These are phyloP conservation scores for Entomortierella beljakovae DNA, from an alignment of 192 early-diverging fungal species.

Conservation along the genomic window DNA sequence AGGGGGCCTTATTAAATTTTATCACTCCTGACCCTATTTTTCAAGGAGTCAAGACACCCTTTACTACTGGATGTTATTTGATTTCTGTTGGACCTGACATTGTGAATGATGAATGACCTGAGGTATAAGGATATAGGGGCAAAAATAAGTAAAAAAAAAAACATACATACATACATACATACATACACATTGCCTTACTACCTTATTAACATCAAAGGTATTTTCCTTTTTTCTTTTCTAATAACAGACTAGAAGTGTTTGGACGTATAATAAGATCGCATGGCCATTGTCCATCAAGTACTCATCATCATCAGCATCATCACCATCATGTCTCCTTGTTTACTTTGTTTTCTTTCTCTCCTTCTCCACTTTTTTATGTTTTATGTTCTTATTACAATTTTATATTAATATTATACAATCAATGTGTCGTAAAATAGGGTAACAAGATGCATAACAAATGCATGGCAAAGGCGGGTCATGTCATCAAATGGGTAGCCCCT, in stretches of 20 bases:
- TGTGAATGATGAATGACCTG: slow-evolving; percentile 7
- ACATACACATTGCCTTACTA: too few species aligned
- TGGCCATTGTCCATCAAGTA: too few species aligned
- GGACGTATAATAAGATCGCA: background rate
- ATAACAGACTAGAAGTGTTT: too few species aligned
- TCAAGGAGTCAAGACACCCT: slow-evolving; percentile 8
- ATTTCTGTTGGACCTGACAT: slow-evolving; percentile 8
- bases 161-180: background rate
- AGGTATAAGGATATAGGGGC: slow-evolving; percentile 21
- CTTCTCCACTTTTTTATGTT: background rate
- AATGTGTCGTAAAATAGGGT: background rate
- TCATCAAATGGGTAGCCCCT: slow-evolving; percentile 20
- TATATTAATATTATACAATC: too few species aligned
- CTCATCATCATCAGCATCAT: too few species aligned
- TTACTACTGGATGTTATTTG: slow-evolving; percentile 12
- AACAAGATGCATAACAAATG: background rate
- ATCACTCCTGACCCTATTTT: slow-evolving; percentile 27
- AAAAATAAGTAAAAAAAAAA: slow-evolving; percentile 5
- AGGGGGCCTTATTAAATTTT: background rate
- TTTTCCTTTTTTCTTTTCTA: too few species aligned
- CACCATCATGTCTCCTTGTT: background rate
- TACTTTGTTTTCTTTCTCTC: background rate
- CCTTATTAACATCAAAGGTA: too few species aligned
- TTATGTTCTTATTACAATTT: too few species aligned
- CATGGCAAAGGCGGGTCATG: slow-evolving; percentile 18